These are phyloP conservation scores for Kwoniella dejecticola DNA, from an alignment of 768 basidiomycete species.

Conservation along the genomic window DNA sequence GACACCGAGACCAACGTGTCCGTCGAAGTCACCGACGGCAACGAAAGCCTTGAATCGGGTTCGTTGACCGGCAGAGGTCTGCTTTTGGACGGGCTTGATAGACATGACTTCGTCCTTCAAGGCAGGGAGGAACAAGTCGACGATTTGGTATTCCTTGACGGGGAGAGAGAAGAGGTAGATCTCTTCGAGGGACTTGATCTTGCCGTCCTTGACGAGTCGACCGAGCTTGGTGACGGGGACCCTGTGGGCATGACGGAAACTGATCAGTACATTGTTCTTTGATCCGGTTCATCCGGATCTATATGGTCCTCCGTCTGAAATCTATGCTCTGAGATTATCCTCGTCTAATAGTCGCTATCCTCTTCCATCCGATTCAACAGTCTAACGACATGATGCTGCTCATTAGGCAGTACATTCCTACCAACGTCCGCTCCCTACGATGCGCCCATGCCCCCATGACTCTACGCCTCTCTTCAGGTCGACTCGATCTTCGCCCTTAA, in stretches of 20 bases:
- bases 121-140: conserved; percentile 98
- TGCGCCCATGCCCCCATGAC: no score
- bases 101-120: conserved; percentile 98
- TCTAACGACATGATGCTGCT: no score
- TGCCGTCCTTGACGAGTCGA: conserved; percentile 97
- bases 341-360: no score
- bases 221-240: conserved; percentile 98
- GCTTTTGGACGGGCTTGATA: conserved; percentile 99
- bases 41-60: conserved; percentile 99
- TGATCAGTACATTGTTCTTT: conserved; percentile 1
- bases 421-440: no score
- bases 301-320: no score
- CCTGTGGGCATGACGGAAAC: conserved; percentile 59
- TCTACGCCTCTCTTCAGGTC: no score
- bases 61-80: conserved; percentile 98
- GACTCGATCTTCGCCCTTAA: no score
- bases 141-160: conserved; percentile 99
- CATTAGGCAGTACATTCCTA: no score
- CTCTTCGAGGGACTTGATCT: conserved; percentile 99
- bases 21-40: conserved; percentile 97
- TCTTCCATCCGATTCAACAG: no score
- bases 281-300: not conserved
- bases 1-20: conserved; percentile 98
- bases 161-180: conserved; percentile 99
- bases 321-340: no score